A percentile compares a stretch with the other conserved stretches of the same genome.
Conservation (phyloP, 306 rosid genomes). For the Spatholobus suberectus region DNA sequence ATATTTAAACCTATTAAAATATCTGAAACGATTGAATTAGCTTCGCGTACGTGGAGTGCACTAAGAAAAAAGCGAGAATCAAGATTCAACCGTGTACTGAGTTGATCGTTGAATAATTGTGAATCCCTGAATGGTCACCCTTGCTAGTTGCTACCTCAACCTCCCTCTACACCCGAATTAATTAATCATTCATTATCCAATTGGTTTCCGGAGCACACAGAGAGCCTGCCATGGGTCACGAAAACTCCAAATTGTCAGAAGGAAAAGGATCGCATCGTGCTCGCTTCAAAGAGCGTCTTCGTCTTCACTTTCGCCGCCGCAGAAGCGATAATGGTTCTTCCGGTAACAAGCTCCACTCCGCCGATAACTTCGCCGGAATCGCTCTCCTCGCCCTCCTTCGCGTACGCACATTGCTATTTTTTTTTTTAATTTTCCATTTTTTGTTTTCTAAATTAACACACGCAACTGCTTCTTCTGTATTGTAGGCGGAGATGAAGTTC, state of each 20-base stretch:
- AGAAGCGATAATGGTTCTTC: conserved; percentile 35
- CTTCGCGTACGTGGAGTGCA: background rate
- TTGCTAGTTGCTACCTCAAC: background rate
- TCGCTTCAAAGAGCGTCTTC: conserved; percentile 65
- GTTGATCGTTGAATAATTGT: background rate
- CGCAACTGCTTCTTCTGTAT: background rate
- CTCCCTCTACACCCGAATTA: background rate
- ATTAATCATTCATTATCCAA: background rate
- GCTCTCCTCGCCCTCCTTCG: conserved; percentile 72
- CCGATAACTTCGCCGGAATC: conserved; percentile 75
- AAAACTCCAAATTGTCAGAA: conserved; percentile 52
- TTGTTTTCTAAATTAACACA: background rate
- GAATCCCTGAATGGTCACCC: background rate
- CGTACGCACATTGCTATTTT: conserved; percentile 33
- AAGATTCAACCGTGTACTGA: background rate
- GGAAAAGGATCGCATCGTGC: conserved; percentile 51
- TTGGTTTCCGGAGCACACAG: background rate
- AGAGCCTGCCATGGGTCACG: conserved; percentile 60
- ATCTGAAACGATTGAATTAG: no score
- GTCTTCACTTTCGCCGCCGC: conserved; percentile 38
- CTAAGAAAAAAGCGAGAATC: background rate
- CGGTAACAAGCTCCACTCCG: conserved; percentile 48
- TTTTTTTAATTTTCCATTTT: background rate
- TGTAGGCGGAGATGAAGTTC: conserved; percentile 92
- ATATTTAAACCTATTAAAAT: no score